Conservation (phyloP, 2,329 filamentous ascomycete genomes). For the Drechslera avenae region DNA sequence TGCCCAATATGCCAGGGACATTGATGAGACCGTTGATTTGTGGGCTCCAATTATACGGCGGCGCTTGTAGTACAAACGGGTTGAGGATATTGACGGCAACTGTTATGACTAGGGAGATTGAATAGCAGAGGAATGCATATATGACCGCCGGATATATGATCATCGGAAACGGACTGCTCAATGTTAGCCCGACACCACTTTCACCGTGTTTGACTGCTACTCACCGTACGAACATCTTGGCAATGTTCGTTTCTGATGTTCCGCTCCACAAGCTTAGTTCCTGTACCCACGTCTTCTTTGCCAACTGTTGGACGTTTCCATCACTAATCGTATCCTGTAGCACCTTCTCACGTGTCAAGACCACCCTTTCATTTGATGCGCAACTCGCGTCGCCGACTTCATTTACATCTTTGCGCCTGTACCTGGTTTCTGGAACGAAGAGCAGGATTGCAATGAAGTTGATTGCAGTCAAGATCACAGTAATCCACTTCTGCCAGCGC, state of each 20-base stretch:
- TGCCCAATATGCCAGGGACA: conserved; percentile 51
- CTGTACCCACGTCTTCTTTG: conserved; percentile 44
- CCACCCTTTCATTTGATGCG: conserved; percentile 21
- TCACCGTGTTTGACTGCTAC: neutral
- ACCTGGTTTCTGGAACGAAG: conserved; percentile 48
- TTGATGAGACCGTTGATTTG: conserved; percentile 49
- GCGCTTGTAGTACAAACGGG: conserved; percentile 48
- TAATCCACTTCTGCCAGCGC: conserved; percentile 49
- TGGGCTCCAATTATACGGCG: conserved; percentile 46
- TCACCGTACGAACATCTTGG: conserved; percentile 41
- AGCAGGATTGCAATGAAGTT: conserved; percentile 47
- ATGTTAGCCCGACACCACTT: neutral
- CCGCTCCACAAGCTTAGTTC: conserved; percentile 45
- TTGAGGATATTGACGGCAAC: conserved; percentile 50
- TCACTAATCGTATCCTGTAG: neutral
- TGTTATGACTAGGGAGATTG: conserved; percentile 46
- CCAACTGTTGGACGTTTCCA: conserved; percentile 13
- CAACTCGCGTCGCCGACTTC: neutral
- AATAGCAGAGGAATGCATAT: conserved; percentile 47
- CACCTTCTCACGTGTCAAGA: conserved; percentile 8
- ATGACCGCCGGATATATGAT: conserved; percentile 47
- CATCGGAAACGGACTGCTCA: conserved; percentile 44
- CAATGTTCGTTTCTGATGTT: conserved; percentile 36
- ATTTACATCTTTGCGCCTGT: conserved; percentile 28
- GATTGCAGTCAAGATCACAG: conserved; percentile 28